phyloP scores from a whole-genome alignment of 495 filamentous ascomycete genomes.

The Penicillium canariense region DNA sequence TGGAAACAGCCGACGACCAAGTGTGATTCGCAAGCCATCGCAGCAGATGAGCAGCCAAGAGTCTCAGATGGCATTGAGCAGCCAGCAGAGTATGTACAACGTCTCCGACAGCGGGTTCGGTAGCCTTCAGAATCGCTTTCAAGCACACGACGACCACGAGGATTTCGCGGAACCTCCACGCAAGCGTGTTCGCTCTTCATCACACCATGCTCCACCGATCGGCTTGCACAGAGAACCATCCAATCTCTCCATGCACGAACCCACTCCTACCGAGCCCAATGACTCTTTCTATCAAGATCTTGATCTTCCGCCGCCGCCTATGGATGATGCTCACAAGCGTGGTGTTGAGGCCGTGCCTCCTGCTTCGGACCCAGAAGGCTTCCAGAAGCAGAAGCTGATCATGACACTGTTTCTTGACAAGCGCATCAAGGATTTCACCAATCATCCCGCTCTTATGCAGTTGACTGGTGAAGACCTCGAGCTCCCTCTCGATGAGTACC shows the following conservation, averaged over 20 bases:
- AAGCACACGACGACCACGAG: constrained; percentile 47
- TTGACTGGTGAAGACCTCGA: constrained; percentile 83
- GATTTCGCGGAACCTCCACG: constrained; percentile 76
- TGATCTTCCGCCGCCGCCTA: constrained; percentile 45
- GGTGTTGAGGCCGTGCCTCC: constrained; percentile 69
- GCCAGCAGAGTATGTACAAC: constrained; percentile 68
- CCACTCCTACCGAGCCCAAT: constrained; percentile 83
- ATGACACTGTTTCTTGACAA: constrained; percentile 87
- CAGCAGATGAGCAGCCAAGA: constrained; percentile 66
- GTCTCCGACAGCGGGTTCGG: constrained; percentile 64
- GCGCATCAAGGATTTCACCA: constrained; percentile 58
- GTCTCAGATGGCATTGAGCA: constrained; percentile 50
- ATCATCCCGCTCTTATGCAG: constrained; percentile 62
- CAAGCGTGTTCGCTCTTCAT: constrained; percentile 67
- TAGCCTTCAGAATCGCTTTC: constrained; percentile 45
- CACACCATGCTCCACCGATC: constrained; percentile 45
- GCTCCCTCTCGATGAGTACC: constrained; percentile 79
- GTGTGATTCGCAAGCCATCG: constrained; percentile 52
- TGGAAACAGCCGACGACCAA: constrained; percentile 49
- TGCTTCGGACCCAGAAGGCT: constrained; percentile 61
- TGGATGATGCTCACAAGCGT: constrained; percentile 52
- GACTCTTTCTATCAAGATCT: constrained; percentile 76
- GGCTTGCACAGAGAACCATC: constrained; percentile 39
- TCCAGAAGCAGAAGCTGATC: constrained; percentile 73
- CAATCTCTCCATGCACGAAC: constrained; percentile 42